Conservation (phyloP, 208 protist genomes). For the Acanthamoeba healyi region DNA sequence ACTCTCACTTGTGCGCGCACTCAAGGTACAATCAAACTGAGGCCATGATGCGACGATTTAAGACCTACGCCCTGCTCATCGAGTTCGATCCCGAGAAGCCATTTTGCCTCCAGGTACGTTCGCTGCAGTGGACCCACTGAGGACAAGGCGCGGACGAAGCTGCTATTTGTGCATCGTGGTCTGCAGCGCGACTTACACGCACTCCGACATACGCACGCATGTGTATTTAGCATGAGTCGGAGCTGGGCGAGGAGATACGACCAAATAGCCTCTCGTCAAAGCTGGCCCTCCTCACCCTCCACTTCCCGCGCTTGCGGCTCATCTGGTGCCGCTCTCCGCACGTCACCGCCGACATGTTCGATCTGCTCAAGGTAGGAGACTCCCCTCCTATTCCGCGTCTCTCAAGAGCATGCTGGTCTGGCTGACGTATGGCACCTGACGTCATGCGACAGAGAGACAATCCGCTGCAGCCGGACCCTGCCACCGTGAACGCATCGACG, state of each 20-base stretch:
- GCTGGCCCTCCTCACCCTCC: constrained; percentile 86
- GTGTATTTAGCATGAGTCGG: neutral
- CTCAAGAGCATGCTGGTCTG: neutral
- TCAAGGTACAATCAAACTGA: constrained; percentile 88
- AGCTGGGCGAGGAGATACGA: constrained; percentile 64
- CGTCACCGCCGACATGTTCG: constrained; percentile 88
- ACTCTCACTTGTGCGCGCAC: neutral
- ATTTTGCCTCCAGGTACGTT: constrained; percentile 86
- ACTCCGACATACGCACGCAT: too few relatives aligned
- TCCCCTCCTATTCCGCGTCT: neutral
- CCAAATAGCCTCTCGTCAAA: constrained; percentile 81
- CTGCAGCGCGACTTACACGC: too few relatives aligned
- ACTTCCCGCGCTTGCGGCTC: constrained; percentile 91
- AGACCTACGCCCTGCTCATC: constrained; percentile 90
- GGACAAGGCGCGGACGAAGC: neutral
- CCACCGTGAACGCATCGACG: constrained; percentile 8
- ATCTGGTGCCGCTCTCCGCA: constrained; percentile 90
- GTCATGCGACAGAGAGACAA: neutral
- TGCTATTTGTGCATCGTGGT: too few relatives aligned
- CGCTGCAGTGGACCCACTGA: neutral
- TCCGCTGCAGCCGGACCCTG: constrained; percentile 44
- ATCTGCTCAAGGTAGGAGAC: constrained; percentile 85
- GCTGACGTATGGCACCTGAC: too few relatives aligned
- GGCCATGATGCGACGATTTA: constrained; percentile 91
- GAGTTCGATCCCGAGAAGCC: constrained; percentile 91